phyloP scores from a whole-genome alignment of 2,329 filamentous ascomycete species.

The Colletotrichum sp. region DNA sequence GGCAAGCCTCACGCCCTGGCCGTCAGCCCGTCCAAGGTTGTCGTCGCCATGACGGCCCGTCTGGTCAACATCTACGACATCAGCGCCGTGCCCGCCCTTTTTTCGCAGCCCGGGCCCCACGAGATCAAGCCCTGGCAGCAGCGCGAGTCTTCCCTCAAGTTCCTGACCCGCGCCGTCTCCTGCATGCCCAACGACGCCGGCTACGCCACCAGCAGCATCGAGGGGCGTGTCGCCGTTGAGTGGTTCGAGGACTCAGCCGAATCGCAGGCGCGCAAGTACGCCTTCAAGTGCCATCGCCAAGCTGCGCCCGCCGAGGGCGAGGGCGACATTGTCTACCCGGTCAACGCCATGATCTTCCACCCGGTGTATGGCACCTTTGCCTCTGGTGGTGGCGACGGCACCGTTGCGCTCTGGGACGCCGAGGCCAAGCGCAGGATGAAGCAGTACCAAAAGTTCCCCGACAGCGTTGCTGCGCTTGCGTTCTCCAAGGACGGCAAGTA shows the following conservation, averaged over 20 bases:
- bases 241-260: conserved; percentile 93
- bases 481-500: conserved; percentile 81
- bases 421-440: conserved; percentile 88
- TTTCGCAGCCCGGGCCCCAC: conserved; percentile 54
- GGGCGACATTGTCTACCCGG: conserved; percentile 86
- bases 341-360: conserved; percentile 90
- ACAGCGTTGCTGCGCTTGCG: conserved; percentile 77
- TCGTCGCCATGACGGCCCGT: conserved; percentile 94
- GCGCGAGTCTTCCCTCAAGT: conserved; percentile 92
- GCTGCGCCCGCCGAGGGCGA: conserved; percentile 65
- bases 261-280: conserved; percentile 92
- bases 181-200: conserved; percentile 98
- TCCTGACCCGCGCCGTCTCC: conserved; percentile 89
- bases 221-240: conserved; percentile 94
- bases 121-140: conserved; percentile 85
- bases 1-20: conserved; percentile 91
- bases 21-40: conserved; percentile 77
- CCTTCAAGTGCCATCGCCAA: conserved; percentile 97
- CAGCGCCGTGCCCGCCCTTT: conserved; percentile 63
- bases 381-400: conserved; percentile 86
- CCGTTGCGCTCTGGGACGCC: conserved; percentile 93
- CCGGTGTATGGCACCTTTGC: conserved; percentile 85
- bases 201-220: conserved; percentile 91
- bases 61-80: conserved; percentile 96
- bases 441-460: conserved; percentile 84